phyloP scores from a whole-genome alignment of 768 basidiomycete species.

The Kockovaella imperatae region DNA sequence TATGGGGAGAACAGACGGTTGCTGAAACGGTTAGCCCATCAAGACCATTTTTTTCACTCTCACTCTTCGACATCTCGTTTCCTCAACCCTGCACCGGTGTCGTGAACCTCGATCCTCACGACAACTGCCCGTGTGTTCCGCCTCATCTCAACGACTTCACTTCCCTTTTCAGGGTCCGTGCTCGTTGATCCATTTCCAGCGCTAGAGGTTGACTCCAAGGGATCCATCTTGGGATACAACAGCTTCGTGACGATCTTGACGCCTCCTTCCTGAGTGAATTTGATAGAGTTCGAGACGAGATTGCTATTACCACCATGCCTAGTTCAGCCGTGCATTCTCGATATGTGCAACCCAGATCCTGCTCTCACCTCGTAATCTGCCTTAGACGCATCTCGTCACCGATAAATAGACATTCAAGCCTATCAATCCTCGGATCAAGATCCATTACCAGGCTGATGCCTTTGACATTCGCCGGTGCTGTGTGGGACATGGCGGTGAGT shows the following conservation, averaged over 20 bases:
- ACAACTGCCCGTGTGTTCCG: conserved; percentile 37
- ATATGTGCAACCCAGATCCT: neutral
- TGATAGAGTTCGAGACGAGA: conserved; percentile 55
- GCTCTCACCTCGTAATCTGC: conserved; percentile 29
- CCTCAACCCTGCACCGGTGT: conserved; percentile 61
- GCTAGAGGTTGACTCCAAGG: conserved; percentile 21
- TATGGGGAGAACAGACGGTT: conserved; percentile 44
- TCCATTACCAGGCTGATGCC: conserved; percentile 59
- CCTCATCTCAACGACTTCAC: conserved; percentile 8
- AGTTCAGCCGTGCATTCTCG: neutral
- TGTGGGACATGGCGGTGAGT: conserved; percentile 46
- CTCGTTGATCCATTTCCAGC: conserved; percentile 8
- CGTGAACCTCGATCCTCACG: conserved; percentile 75
- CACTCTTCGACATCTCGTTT: conserved; percentile 60
- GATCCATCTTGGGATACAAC: conserved; percentile 45
- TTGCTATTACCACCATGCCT: too few relatives aligned
- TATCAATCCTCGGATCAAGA: conserved; percentile 53
- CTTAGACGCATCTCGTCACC: conserved; percentile 76
- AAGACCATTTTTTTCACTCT: conserved; percentile 4
- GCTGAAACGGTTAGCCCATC: conserved; percentile 9
- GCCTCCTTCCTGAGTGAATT: conserved; percentile 48
- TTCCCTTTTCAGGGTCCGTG: conserved; percentile 5
- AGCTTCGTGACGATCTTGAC: conserved; percentile 60
- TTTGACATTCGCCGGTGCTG: conserved; percentile 38
- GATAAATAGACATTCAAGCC: conserved; percentile 51